Conservation (phyloP, 2,329 filamentous ascomycete genomes). For the Rhynchosporium agropyri region DNA sequence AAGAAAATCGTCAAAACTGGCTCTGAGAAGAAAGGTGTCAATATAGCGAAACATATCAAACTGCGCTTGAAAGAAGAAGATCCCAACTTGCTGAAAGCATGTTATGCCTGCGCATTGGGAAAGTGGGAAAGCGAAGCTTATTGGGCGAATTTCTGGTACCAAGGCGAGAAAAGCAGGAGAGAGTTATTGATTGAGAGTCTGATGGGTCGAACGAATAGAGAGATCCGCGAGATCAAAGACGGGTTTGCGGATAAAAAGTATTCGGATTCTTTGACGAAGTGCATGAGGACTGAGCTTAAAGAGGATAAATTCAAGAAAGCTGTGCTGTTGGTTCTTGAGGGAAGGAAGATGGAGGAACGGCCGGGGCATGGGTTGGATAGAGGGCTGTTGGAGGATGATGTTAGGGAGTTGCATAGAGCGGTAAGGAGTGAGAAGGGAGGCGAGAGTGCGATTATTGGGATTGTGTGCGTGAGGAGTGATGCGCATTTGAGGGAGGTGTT, state of each 20-base stretch:
- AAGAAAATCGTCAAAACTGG: slow-evolving; percentile 86
- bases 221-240: slow-evolving; percentile 84
- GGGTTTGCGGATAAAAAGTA: slow-evolving; percentile 93
- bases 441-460: slow-evolving; percentile 83
- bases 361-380: slow-evolving; percentile 33
- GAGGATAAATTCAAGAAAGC: slow-evolving; percentile 96
- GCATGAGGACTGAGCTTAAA: slow-evolving; percentile 90
- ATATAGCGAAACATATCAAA: slow-evolving; percentile 84
- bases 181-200: slow-evolving; percentile 92
- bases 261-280: slow-evolving; percentile 74
- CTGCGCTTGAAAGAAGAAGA: slow-evolving; percentile 72
- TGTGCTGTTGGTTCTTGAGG: slow-evolving; percentile 81
- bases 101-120: slow-evolving; percentile 86
- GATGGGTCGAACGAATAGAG: slow-evolving; percentile 87
- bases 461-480: slow-evolving; percentile 81
- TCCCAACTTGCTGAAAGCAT: slow-evolving; percentile 82
- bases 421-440: slow-evolving; percentile 78
- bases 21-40: slow-evolving; percentile 72
- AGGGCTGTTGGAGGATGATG: slow-evolving; percentile 69
- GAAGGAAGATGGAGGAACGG: slow-evolving; percentile 76
- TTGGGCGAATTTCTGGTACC: slow-evolving; percentile 99
- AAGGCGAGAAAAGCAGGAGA: slow-evolving; percentile 78
- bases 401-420: slow-evolving; percentile 67
- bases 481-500: slow-evolving; percentile 80
- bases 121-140: slow-evolving; percentile 92